Evolutionary conservation across 768 basidiomycete species (phyloP), one percentile per base, ranked within the genome.

Genomic region (Tricholoma hemisulphureum): DNA sequence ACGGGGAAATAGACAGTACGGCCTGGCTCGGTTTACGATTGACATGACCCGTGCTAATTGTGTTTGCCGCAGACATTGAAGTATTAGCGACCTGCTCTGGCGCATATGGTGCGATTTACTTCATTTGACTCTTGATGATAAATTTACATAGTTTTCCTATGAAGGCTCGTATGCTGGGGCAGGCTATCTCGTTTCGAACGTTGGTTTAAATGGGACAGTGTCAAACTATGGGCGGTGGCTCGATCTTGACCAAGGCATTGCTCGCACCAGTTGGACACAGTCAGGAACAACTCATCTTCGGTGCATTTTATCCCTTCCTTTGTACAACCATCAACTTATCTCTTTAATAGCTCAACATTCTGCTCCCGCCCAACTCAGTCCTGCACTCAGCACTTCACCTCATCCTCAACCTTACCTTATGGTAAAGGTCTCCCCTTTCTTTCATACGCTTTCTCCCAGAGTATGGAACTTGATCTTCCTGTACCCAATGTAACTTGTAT

Each of bases 131-230:
- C 28, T n/a, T 34, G 48, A 7, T 43, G 10, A 28, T 35, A 53
- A 8, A 8, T 32, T n/a, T 20, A n/a, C n/a, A n/a, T 46, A n/a
- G 39, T 26, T 35, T n/a, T 5, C 18, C 48, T n/a, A 57, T 21
- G 32, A 60, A 89, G 89, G 88, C 21, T 88, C 89, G 2, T 89
- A 86, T 61, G 77, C 83, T 3, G 83, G 83, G 5, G 84, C 89
- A 6, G 88, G 87, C 5, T 79, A 83, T 63, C 68, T 90, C 1
- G 58, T 88, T 2, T 76, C 82, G 0, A 82, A 77, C 9, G 60
- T 87, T 23, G 68, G 82, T 58, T 60, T 64, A 7, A 76, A 73
- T 1, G 80, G 74, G 0, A 29, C 69, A 5, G 65, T 77, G 3
- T 70, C 74, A 6, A 73, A 81, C 59, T 90, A 86, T 63, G 75